A percentile compares a stretch with the other conserved stretches of the same genome.
Conservation (phyloP, 192 early-diverging fungal genomes). For the Mortierella claussenii region DNA sequence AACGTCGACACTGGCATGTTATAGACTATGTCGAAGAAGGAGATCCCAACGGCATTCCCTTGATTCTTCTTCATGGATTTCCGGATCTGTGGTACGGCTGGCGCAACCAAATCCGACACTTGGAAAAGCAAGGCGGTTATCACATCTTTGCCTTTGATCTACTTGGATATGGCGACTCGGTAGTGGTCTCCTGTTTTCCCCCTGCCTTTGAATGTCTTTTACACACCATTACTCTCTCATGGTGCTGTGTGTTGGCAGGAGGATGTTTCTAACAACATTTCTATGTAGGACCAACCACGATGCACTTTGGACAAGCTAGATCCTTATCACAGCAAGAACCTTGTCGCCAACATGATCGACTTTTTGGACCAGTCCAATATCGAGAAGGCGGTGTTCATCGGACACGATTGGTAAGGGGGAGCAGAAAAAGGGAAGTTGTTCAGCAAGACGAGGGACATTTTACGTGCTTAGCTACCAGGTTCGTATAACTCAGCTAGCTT, state of each 20-base stretch:
- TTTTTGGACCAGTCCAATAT: slow-evolving; percentile 68
- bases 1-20: slow-evolving; percentile 62
- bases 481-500: too few relatives aligned
- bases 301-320: slow-evolving; percentile 43
- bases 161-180: slow-evolving; percentile 61
- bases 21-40: neutral
- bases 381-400: slow-evolving; percentile 63
- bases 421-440: too few relatives aligned
- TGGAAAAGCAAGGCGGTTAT: slow-evolving; percentile 60
- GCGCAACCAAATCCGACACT: slow-evolving; percentile 56
- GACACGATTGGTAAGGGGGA: slow-evolving; percentile 82
- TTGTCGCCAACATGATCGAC: slow-evolving; percentile 62
- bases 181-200: slow-evolving; percentile 1
- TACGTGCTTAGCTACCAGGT: too few relatives aligned
- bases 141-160: slow-evolving; percentile 62
- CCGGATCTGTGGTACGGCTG: slow-evolving; percentile 52
- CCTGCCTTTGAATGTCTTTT: neutral
- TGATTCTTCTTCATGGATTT: slow-evolving; percentile 17
- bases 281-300: slow-evolving; percentile 42
- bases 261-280: neutral
- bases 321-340: slow-evolving; percentile 60
- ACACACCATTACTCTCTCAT: too few relatives aligned
- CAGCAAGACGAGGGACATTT: too few relatives aligned
- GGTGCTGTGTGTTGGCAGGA: too few relatives aligned
- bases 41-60: neutral